phyloP scores from a whole-genome alignment of 2,329 filamentous ascomycete genomes.

The Rutstroemia sp. region DNA sequence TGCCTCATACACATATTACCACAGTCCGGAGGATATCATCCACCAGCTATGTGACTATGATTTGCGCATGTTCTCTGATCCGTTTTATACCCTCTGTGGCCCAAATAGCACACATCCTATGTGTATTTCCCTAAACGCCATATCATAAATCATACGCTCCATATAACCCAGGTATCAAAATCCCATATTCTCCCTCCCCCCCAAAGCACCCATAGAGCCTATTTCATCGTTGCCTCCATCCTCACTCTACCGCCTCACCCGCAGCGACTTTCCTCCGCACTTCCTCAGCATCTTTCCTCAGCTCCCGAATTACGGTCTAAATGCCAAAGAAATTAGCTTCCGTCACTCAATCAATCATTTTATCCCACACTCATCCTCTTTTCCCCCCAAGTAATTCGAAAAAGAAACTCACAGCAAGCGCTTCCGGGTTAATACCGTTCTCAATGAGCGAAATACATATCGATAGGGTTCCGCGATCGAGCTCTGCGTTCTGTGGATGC shows the following conservation, averaged over 20 bases:
- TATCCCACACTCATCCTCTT: slow-evolving; percentile 19
- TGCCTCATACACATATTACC: too few relatives aligned
- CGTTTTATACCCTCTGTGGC: too few relatives aligned
- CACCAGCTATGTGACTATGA: too few relatives aligned
- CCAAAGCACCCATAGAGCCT: background rate
- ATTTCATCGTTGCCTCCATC: background rate
- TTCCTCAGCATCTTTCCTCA: background rate
- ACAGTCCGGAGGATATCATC: too few relatives aligned
- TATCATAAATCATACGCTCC: background rate
- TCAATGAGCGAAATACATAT: slow-evolving; percentile 96
- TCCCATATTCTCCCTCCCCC: background rate
- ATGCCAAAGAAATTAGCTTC: background rate
- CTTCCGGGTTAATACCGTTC: slow-evolving; percentile 94
- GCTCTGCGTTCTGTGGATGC: slow-evolving; percentile 70
- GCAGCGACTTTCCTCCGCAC: background rate
- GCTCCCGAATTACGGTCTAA: background rate
- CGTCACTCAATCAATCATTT: background rate
- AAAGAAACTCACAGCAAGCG: slow-evolving; percentile 65
- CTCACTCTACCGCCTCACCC: background rate
- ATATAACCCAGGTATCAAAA: background rate
- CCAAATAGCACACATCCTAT: too few relatives aligned
- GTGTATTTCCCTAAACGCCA: too few relatives aligned
- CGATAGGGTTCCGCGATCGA: slow-evolving; percentile 84
- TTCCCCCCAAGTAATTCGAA: slow-evolving; percentile 17
- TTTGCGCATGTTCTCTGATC: too few relatives aligned